Base-by-base conservation (phyloP, 164 flowering plant species). In the Piper betle region DNA sequence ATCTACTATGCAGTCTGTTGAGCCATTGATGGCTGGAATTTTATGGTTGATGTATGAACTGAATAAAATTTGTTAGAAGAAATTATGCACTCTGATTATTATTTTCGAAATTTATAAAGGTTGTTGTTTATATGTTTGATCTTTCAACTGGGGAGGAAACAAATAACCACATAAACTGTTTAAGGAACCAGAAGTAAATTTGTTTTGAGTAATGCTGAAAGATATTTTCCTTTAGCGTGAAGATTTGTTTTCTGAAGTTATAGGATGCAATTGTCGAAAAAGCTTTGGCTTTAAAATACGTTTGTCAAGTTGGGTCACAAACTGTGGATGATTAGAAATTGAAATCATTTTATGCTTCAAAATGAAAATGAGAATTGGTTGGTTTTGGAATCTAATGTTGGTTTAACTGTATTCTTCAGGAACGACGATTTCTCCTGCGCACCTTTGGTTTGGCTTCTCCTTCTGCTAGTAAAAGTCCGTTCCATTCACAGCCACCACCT, bases 391-490 rank as follows among this genome's bases (percentile, higher is more conserved):
- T 60, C 77, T 74, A 52, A 74, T 54, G 7, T 15, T 39, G 41
- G 68, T 25, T 59, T 37, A 38, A 46, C 11, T 58, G 42, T 39
- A 39, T 75, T 73, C 25, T 79, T 40, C 90, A 92, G 98, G 98
- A 92, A 68, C 80, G 88, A 75, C 77, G 71, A 74, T 91, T 88
- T 76, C 76, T 91, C 57, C 69, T 86, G 68, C 84, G 78, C 76
- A 79, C 90, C 66, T 82, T 91, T 62, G 94, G 96, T 60, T 64
- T 85, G 74, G 86, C 81, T 48, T 80, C 90, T 40, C 82, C 88
- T 42, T 75, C 82, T 10, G 68, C 78, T 0, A 62, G 71, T 59
- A 74, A 74, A 60, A 71, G 71, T 60, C 57, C 55, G 55, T 78
- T 76, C 67, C 69, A 74, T 64, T 69, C 81, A 40, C 82, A 79